A percentile compares a stretch with the other conserved stretches of the same genome.
These are phyloP conservation scores for Coniella lustricola DNA, from an alignment of 2,329 filamentous ascomycete genomes.

Conservation along the genomic window DNA sequence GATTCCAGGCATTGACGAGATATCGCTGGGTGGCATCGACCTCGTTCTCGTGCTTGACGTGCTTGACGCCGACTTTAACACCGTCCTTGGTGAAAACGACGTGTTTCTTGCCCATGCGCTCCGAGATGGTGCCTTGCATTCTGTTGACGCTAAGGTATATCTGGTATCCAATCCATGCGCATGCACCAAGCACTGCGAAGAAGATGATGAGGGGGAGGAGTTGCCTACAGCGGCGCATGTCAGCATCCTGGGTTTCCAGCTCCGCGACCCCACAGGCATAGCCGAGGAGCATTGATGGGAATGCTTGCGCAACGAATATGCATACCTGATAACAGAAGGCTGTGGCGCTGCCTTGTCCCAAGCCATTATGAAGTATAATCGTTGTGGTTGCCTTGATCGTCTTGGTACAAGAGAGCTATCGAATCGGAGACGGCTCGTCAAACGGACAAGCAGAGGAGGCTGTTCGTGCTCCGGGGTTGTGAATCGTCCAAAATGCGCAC, in stretches of 20 bases:
- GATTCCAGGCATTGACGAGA: constrained; percentile 60
- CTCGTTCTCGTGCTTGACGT: constrained; percentile 62
- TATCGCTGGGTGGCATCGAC: constrained; percentile 66
- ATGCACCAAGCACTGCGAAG: constrained; percentile 47
- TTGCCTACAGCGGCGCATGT: constrained; percentile 34
- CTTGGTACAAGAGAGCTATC: not conserved
- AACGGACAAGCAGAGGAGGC: too few species aligned
- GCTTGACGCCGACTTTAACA: constrained; percentile 62
- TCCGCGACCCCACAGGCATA: too few species aligned
- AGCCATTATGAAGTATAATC: constrained; percentile 7
- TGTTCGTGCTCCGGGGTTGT: not conserved
- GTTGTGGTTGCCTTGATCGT: not conserved
- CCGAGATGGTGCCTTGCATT: constrained; percentile 57
- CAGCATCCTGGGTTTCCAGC: not conserved
- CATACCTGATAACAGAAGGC: constrained; percentile 10
- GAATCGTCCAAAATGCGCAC: not conserved
- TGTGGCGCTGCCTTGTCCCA: constrained; percentile 13
- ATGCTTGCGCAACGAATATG: not conserved
- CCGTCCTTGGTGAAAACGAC: constrained; percentile 71
- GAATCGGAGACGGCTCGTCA: too few species aligned
- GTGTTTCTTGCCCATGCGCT: constrained; percentile 70
- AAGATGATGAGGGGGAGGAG: constrained; percentile 62
- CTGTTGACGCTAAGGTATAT: constrained; percentile 62
- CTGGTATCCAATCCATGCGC: constrained; percentile 63
- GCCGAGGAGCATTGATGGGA: not conserved